Conservation (phyloP, 108 stramenopile species). For the Skeletonema potamos region DNA sequence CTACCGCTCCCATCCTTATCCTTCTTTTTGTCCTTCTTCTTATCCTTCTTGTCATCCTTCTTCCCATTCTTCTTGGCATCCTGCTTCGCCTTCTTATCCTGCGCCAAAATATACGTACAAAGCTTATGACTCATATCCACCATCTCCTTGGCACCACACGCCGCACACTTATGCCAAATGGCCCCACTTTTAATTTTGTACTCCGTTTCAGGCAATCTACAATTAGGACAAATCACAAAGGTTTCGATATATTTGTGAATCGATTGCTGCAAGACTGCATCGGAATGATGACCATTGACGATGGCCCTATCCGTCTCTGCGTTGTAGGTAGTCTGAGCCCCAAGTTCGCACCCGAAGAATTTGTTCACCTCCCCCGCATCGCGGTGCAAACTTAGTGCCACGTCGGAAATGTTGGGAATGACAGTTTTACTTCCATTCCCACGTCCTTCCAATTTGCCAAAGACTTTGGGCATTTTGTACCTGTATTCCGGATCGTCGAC, state of each 20-base stretch:
- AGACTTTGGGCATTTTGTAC: conserved; percentile 97
- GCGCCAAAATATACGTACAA: conserved; percentile 85
- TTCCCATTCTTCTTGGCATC: conserved; percentile 66
- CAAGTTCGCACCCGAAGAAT: conserved; percentile 98
- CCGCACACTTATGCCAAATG: conserved; percentile 95
- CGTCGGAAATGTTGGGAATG: conserved; percentile 93
- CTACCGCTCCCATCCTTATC: conserved; percentile 34
- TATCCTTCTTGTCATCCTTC: conserved; percentile 53
- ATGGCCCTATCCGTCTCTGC: conserved; percentile 93
- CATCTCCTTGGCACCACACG: conserved; percentile 96
- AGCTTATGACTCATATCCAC: conserved; percentile 98
- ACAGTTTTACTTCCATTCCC: conserved; percentile 99
- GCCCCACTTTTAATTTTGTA: conserved; percentile 95
- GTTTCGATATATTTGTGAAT: conserved; percentile 92
- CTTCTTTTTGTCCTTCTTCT: conserved; percentile 49
- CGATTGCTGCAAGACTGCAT: conserved; percentile 84
- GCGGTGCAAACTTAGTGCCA: conserved; percentile 86
- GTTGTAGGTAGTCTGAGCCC: conserved; percentile 95
- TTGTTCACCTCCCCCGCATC: conserved; percentile 93
- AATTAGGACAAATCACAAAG: conserved; percentile 98
- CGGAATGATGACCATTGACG: conserved; percentile 97
- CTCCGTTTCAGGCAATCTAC: conserved; percentile 95
- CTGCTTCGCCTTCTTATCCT: conserved; percentile 89
- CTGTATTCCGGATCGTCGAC: conserved; percentile 95
- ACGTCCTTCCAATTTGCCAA: conserved; percentile 96